phyloP scores from a whole-genome alignment of 805 yeast species.

The Torulaspora maleeae region DNA sequence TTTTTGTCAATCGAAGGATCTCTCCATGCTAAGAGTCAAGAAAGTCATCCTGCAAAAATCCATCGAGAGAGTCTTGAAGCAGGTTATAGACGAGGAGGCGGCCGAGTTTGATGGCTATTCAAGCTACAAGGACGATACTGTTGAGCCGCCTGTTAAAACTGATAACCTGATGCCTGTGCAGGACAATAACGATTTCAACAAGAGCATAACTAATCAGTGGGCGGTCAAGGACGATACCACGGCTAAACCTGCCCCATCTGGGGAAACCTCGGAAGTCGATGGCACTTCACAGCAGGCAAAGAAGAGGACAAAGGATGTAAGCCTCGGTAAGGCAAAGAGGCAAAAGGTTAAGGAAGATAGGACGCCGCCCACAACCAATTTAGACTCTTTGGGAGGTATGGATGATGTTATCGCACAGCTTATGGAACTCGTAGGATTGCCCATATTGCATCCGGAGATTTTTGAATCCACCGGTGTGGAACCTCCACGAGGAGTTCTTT shows the following conservation, averaged over 20 bases:
- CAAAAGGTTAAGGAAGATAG: conserved; percentile 50
- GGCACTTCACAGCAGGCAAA: conserved; percentile 33
- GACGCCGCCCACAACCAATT: conserved; percentile 61
- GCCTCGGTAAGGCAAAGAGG: conserved; percentile 35
- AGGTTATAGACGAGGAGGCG: conserved; percentile 56
- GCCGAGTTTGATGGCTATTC: conserved; percentile 43
- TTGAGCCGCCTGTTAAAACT: conserved; percentile 27
- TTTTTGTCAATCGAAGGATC: conserved; percentile 60
- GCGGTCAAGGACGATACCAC: conserved; percentile 30
- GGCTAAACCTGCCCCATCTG: conserved; percentile 6
- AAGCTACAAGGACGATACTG: conserved; percentile 25
- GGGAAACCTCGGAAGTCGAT: conserved; percentile 13
- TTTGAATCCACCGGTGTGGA: conserved; percentile 84
- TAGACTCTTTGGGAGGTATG: conserved; percentile 84
- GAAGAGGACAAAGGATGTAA: conserved; percentile 48
- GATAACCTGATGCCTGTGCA: conserved; percentile 58
- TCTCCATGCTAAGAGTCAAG: conserved; percentile 65
- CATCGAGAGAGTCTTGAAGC: conserved; percentile 53
- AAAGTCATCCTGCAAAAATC: conserved; percentile 57
- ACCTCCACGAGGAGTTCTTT: conserved; percentile 86
- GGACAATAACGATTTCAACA: conserved; percentile 68
- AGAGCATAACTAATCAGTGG: conserved; percentile 73
- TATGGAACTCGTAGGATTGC: conserved; percentile 87
- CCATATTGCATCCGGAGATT: conserved; percentile 90
- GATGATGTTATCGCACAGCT: conserved; percentile 79